phyloP scores from a whole-genome alignment of 345 rosid species.

The Hypericum androsaemum region DNA sequence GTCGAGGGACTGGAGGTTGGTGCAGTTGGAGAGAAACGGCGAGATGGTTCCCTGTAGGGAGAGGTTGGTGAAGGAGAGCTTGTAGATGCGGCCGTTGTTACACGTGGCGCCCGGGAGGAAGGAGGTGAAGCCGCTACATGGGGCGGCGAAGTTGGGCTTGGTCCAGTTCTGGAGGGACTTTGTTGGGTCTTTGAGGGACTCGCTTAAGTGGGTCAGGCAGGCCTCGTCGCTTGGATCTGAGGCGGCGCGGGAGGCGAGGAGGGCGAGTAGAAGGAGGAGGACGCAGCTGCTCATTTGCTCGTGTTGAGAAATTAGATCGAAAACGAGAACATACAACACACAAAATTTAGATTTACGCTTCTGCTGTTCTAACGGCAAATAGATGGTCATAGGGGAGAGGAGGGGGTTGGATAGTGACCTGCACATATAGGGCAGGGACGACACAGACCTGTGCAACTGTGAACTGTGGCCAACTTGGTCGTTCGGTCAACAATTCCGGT shows the following conservation, averaged over 20 bases:
- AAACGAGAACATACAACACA: not conserved
- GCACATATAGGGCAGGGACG: slow-evolving; percentile 23
- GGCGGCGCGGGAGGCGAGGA: slow-evolving; percentile 18
- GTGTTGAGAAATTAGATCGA: not conserved
- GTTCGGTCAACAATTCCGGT: slow-evolving; percentile 4
- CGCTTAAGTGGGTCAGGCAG: slow-evolving; percentile 38
- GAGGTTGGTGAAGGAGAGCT: slow-evolving; percentile 69
- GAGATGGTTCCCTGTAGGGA: slow-evolving; percentile 75
- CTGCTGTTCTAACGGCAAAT: too few relatives aligned
- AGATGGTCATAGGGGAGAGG: too few relatives aligned
- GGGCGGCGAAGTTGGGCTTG: slow-evolving; percentile 39
- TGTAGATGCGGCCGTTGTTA: slow-evolving; percentile 90
- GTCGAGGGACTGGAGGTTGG: slow-evolving; percentile 87
- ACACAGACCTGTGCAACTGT: slow-evolving; percentile 5
- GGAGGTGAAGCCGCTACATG: slow-evolving; percentile 72
- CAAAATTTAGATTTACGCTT: too few relatives aligned
- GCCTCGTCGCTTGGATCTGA: slow-evolving; percentile 65
- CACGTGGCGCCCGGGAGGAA: slow-evolving; percentile 64
- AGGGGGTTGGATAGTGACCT: slow-evolving; percentile 11
- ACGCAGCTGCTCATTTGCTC: not conserved
- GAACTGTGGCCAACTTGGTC: not conserved
- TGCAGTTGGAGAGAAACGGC: slow-evolving; percentile 69
- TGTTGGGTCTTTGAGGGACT: slow-evolving; percentile 58
- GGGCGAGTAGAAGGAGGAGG: slow-evolving; percentile 11
- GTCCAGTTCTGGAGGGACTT: slow-evolving; percentile 81